Conservation (phyloP, 805 yeast genomes). For the Pichia thaimueangensis region DNA sequence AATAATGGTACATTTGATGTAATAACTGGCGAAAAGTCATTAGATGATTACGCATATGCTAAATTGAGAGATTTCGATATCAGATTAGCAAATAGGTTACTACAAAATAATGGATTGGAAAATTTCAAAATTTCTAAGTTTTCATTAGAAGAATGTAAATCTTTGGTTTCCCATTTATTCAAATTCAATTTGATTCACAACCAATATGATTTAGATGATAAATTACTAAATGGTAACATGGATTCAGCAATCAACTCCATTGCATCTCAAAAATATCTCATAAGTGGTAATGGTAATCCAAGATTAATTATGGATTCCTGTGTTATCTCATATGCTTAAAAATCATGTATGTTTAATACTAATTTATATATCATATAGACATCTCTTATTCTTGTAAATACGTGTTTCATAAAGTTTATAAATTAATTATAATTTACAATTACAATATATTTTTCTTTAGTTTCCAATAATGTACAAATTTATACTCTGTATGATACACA, state of each 20-base stretch:
- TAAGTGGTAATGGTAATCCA: conserved; percentile 65
- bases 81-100: conserved; percentile 44
- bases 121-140: conserved; percentile 38
- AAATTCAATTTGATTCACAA: conserved; percentile 34
- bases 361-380: too few species aligned
- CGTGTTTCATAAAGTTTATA: not conserved
- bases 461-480: conserved; percentile 11
- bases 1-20: conserved; percentile 57
- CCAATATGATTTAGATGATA: conserved; percentile 29
- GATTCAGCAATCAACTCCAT: conserved; percentile 29
- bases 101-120: conserved; percentile 23
- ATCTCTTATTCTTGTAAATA: not conserved
- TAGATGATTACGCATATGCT: conserved; percentile 68
- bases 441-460: not conserved
- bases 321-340: conserved; percentile 28
- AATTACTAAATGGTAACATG: conserved; percentile 13
- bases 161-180: conserved; percentile 36
- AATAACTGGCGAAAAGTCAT: conserved; percentile 32
- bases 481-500: too few species aligned
- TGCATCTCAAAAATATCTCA: conserved; percentile 42
- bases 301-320: conserved; percentile 40
- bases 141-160: conserved; percentile 37
- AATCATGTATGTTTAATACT: too few species aligned
- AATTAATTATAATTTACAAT: too few species aligned
- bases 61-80: conserved; percentile 44